Conservation (phyloP, 129 eudicot species). For the Ambrosia artemisiifolia region DNA sequence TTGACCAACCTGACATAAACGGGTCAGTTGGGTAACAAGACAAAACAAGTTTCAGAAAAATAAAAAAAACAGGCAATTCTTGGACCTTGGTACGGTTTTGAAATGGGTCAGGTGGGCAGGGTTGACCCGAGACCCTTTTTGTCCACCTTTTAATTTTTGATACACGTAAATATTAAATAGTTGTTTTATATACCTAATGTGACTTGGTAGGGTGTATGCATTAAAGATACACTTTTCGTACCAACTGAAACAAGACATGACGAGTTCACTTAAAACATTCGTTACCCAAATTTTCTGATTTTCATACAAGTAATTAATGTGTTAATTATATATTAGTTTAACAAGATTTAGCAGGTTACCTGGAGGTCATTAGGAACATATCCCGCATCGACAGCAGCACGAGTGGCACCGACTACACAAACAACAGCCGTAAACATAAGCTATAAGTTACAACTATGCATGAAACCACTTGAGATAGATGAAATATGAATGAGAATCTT, state of each 20-base stretch:
- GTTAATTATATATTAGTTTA: background rate
- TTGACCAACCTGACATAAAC: constrained; percentile 78
- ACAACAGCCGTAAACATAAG: constrained; percentile 1
- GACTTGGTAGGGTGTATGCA: background rate
- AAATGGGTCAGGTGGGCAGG: background rate
- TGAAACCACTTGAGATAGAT: background rate
- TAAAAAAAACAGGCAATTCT: background rate
- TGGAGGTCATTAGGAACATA: constrained; percentile 92
- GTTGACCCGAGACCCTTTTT: background rate
- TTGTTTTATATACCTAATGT: background rate
- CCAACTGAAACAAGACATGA: background rate
- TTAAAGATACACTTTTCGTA: background rate
- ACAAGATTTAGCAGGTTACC: constrained; percentile 35
- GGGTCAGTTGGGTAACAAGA: background rate
- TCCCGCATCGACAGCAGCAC: constrained; percentile 99
- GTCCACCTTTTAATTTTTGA: background rate
- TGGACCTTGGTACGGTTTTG: background rate
- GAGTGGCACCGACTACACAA: constrained; percentile 86
- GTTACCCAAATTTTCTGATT: background rate
- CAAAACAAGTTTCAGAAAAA: background rate
- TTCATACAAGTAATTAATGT: background rate
- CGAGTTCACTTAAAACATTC: background rate
- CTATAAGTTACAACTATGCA: constrained; percentile 11
- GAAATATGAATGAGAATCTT: background rate
- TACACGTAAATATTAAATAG: background rate